Conservation (phyloP, 2,329 filamentous ascomycete genomes). For the Zymoseptoria ardabiliae region DNA sequence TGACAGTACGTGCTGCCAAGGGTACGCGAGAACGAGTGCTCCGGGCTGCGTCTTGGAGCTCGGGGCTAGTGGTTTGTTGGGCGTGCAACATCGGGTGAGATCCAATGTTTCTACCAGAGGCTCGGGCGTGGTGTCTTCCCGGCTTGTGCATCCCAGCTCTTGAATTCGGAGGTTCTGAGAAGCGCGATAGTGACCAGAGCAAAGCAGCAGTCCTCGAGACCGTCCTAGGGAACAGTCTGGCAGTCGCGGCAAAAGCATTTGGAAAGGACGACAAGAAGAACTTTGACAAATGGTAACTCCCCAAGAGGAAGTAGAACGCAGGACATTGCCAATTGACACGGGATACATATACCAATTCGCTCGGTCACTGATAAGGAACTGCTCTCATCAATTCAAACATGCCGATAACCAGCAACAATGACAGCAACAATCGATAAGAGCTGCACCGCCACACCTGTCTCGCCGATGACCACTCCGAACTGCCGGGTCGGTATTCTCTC, state of each 20-base stretch:
- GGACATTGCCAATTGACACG: neutral
- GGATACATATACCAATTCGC: neutral
- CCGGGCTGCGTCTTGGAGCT: neutral
- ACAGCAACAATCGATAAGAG: neutral
- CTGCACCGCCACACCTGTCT: neutral
- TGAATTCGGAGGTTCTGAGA: no score
- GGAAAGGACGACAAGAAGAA: neutral
- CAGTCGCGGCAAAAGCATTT: neutral
- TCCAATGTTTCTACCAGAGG: neutral
- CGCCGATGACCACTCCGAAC: neutral
- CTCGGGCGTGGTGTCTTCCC: neutral
- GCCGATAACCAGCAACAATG: neutral
- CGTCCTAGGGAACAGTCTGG: neutral
- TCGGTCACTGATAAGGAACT: neutral
- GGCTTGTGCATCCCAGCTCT: no score
- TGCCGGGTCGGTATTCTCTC: neutral
- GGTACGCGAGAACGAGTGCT: neutral
- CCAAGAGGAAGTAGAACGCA: neutral
- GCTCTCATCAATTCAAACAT: neutral
- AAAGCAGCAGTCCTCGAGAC: neutral
- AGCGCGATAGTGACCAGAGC: no score
- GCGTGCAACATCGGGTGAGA: neutral
- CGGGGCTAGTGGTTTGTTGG: neutral
- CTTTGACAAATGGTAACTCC: neutral
- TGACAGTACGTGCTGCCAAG: neutral